Evolutionary conservation across 495 filamentous ascomycete genomes (phyloP).

Genomic region (Elaphomyces granulatus): DNA sequence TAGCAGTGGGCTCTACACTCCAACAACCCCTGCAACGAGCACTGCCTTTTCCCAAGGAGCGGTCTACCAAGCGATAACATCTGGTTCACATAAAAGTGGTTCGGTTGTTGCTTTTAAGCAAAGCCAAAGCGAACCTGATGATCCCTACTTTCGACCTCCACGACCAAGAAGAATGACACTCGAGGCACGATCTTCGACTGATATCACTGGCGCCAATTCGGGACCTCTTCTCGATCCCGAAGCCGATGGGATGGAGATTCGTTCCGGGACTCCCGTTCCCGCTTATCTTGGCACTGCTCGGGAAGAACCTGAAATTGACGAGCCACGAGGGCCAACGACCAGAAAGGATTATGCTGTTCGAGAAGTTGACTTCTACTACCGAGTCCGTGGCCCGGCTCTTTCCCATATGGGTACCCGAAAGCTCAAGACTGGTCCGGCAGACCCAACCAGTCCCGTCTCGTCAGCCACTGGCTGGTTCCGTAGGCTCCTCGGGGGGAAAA

Average conservation of each 20-base stretch:
- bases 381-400: constrained; percentile 76
- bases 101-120: constrained; percentile 29
- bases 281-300: constrained; percentile 35
- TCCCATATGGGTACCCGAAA: constrained; percentile 67
- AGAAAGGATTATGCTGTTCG: constrained; percentile 77
- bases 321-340: constrained; percentile 33
- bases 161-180: constrained; percentile 46
- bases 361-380: constrained; percentile 92
- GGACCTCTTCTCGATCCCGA: constrained; percentile 19
- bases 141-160: constrained; percentile 77
- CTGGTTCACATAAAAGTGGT: constrained; percentile 26
- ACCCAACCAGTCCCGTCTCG: constrained; percentile 80
- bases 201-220: constrained; percentile 31
- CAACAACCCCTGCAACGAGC: constrained; percentile 51
- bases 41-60: constrained; percentile 57
- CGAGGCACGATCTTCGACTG: constrained; percentile 32
- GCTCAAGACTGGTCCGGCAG: constrained; percentile 84
- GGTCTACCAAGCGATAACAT: constrained; percentile 28
- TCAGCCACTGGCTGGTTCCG: constrained; percentile 83
- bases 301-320: constrained; percentile 41
- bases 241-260: constrained; percentile 18
- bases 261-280: constrained; percentile 32
- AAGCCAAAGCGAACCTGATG: constrained; percentile 31
- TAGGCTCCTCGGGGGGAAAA: constrained; percentile 61
- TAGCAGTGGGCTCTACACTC: constrained; percentile 44